A percentile compares a stretch with the other conserved stretches of the same genome.
Evolutionary conservation across 768 basidiomycete species (phyloP).

Genomic region (Podaxis sp.): DNA sequence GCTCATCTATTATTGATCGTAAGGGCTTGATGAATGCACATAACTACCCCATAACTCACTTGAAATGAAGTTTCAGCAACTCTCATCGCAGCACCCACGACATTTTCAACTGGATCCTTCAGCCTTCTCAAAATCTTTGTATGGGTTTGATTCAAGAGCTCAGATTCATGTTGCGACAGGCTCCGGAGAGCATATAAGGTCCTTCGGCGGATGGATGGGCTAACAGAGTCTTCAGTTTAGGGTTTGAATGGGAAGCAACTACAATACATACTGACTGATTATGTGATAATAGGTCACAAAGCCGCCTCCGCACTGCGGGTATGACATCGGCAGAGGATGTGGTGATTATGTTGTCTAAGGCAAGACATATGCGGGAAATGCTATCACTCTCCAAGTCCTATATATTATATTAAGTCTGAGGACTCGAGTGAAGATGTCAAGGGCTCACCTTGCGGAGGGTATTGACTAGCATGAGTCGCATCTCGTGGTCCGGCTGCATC

Average conservation of each 20-base stretch:
- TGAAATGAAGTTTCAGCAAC: slow-evolving; percentile 23
- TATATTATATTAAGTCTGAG: not conserved
- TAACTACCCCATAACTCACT: not conserved
- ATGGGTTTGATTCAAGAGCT: slow-evolving; percentile 44
- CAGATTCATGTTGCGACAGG: slow-evolving; percentile 46
- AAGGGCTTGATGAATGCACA: not conserved
- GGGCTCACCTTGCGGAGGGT: slow-evolving; percentile 72
- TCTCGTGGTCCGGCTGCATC: slow-evolving; percentile 67
- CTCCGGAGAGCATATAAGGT: slow-evolving; percentile 58
- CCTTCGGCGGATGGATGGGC: slow-evolving; percentile 59
- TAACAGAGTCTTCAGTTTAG: slow-evolving; percentile 29
- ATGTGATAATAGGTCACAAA: slow-evolving; percentile 68
- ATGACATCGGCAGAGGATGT: slow-evolving; percentile 65
- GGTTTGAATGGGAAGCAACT: slow-evolving; percentile 11
- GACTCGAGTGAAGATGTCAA: not conserved
- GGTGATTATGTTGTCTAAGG: slow-evolving; percentile 67
- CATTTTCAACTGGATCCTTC: slow-evolving; percentile 41
- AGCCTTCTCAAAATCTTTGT: slow-evolving; percentile 39
- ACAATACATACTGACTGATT: slow-evolving; percentile 65
- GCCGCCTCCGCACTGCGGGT: slow-evolving; percentile 69
- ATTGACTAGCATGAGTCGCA: slow-evolving; percentile 83
- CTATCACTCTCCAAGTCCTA: slow-evolving; percentile 72
- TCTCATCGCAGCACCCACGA: slow-evolving; percentile 46
- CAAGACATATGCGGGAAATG: slow-evolving; percentile 62
- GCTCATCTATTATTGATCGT: not conserved